phyloP scores from a whole-genome alignment of 805 yeast species.

The Maudiozyma barnettii region DNA sequence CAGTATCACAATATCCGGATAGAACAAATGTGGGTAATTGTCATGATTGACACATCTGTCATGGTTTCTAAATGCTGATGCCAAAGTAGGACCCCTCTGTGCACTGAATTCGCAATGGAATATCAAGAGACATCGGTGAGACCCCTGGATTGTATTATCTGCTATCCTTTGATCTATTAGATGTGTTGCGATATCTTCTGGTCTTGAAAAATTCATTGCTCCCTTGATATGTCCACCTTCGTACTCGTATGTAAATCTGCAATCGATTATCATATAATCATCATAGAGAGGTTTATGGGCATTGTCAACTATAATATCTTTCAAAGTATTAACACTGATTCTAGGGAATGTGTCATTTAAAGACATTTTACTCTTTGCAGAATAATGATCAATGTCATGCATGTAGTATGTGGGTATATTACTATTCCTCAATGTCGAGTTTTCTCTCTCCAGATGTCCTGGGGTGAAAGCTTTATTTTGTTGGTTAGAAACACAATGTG shows the following conservation, averaged over 20 bases:
- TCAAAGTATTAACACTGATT: slow-evolving; percentile 36
- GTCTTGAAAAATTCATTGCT: slow-evolving; percentile 69
- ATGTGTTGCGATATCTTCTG: slow-evolving; percentile 53
- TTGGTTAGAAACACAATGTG: neutral
- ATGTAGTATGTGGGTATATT: neutral
- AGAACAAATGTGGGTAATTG: slow-evolving; percentile 69
- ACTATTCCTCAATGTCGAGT: neutral
- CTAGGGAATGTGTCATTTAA: slow-evolving; percentile 39
- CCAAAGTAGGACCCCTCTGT: slow-evolving; percentile 91
- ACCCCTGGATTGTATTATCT: neutral
- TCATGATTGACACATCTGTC: slow-evolving; percentile 70
- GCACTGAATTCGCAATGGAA: slow-evolving; percentile 95
- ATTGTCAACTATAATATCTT: slow-evolving; percentile 29
- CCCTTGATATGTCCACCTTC: slow-evolving; percentile 86
- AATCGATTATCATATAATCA: slow-evolving; percentile 60
- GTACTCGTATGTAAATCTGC: slow-evolving; percentile 88
- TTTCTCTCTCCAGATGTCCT: neutral
- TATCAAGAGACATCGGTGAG: slow-evolving; percentile 41
- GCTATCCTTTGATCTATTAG: slow-evolving; percentile 30
- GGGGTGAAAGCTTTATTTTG: neutral
- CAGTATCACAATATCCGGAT: slow-evolving; percentile 81
- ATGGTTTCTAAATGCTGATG: slow-evolving; percentile 69
- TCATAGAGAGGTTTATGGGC: slow-evolving; percentile 40
- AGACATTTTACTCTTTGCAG: neutral
- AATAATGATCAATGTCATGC: neutral